Evolutionary conservation across 768 basidiomycete species (phyloP).

Genomic region (Rhizopogon vinicolor): DNA sequence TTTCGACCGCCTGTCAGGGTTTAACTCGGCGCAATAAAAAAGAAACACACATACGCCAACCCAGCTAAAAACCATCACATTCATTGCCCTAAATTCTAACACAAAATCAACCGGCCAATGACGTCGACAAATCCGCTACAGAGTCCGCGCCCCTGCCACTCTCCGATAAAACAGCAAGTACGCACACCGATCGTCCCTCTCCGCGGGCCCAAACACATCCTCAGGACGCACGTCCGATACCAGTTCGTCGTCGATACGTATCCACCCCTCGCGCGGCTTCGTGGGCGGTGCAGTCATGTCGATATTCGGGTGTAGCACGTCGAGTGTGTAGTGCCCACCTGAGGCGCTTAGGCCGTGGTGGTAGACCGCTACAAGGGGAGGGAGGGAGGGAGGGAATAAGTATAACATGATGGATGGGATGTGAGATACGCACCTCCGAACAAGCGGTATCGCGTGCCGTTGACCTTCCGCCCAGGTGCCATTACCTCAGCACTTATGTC

Average conservation of each 20-base stretch:
- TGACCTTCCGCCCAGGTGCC: slow-evolving; percentile 44
- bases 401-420: background rate
- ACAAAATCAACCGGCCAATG: background rate
- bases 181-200: slow-evolving; percentile 64
- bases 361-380: slow-evolving; percentile 59
- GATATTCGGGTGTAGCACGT: slow-evolving; percentile 74
- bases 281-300: slow-evolving; percentile 32
- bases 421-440: slow-evolving; percentile 62
- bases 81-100: background rate
- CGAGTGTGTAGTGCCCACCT: slow-evolving; percentile 94
- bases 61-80: background rate
- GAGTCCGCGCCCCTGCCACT: slow-evolving; percentile 27
- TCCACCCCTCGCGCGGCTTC: slow-evolving; percentile 65
- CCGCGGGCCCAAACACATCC: slow-evolving; percentile 61
- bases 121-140: background rate
- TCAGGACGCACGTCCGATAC: slow-evolving; percentile 66
- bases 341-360: slow-evolving; percentile 90
- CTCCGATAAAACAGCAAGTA: slow-evolving; percentile 86
- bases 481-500: slow-evolving; percentile 70
- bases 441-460: slow-evolving; percentile 64
- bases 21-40: too few relatives aligned
- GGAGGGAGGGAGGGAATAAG: too few relatives aligned
- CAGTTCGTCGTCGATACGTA: slow-evolving; percentile 91
- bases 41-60: too few relatives aligned
- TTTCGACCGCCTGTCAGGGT: too few relatives aligned